Percentiles rank a stretch among this genome's conserved stretches.
These are phyloP conservation scores for Curvularia sp. DNA, from an alignment of 2,329 filamentous ascomycete genomes.

Conservation along the genomic window DNA sequence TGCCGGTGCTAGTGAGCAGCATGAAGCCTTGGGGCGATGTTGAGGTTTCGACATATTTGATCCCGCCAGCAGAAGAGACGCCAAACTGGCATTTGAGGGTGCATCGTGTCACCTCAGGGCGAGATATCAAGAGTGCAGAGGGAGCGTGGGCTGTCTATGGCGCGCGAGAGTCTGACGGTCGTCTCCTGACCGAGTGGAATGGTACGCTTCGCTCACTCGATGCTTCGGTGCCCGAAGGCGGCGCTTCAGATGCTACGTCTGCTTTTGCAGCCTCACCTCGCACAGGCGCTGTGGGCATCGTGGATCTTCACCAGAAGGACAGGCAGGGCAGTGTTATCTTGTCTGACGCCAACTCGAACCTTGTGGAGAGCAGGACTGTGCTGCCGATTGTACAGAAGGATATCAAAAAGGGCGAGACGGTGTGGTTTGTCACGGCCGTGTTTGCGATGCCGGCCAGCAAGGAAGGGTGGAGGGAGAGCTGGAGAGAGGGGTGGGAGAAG, in stretches of 20 bases:
- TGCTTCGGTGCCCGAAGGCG: constrained; percentile 53
- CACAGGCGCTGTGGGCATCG: constrained; percentile 61
- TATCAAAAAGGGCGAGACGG: constrained; percentile 63
- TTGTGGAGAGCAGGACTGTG: constrained; percentile 74
- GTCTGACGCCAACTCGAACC: constrained; percentile 80
- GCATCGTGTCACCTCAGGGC: constrained; percentile 66
- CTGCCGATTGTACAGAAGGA: constrained; percentile 73
- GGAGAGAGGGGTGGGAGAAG: constrained; percentile 63
- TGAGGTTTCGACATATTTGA: constrained; percentile 67
- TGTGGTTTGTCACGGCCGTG: constrained; percentile 74
- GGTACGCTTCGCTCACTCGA: constrained; percentile 38
- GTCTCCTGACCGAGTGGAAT: constrained; percentile 56
- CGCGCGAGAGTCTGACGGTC: constrained; percentile 65
- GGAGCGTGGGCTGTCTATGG: constrained; percentile 75
- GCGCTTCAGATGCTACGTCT: constrained; percentile 34
- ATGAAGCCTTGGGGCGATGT: constrained; percentile 78
- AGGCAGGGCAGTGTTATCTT: constrained; percentile 72
- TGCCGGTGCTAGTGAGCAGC: constrained; percentile 69
- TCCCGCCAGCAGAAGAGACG: constrained; percentile 65
- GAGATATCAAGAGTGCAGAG: constrained; percentile 74
- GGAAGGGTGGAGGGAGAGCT: constrained; percentile 56
- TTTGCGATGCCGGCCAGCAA: constrained; percentile 71
- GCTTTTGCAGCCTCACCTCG: constrained; percentile 58
- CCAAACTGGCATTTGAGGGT: constrained; percentile 72
- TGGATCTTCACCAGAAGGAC: constrained; percentile 51